Percentiles rank a stretch among this genome's conserved stretches.
These are phyloP conservation scores for Salix dunnii DNA, from an alignment of 345 rosid genomes.

Conservation along the genomic window DNA sequence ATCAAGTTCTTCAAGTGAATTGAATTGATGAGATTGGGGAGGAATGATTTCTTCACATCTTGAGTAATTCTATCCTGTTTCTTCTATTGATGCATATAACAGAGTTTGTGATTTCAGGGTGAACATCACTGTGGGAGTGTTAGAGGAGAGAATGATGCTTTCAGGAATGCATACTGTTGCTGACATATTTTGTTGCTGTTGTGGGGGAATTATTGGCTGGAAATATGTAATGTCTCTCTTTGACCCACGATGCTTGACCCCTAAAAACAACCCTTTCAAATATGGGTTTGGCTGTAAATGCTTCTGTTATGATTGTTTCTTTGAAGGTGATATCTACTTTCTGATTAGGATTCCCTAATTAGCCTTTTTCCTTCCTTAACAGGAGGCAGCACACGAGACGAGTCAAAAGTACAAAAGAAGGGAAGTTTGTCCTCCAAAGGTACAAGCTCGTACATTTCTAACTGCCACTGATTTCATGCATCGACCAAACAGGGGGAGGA, in stretches of 20 bases:
- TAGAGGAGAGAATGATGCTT: slow-evolving; percentile 74
- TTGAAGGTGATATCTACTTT: no score
- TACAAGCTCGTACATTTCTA: slow-evolving; percentile 15
- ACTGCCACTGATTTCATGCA: neutral
- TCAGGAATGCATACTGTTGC: slow-evolving; percentile 82
- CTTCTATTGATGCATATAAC: neutral
- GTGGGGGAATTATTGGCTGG: slow-evolving; percentile 92
- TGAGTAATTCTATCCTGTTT: neutral
- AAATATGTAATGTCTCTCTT: slow-evolving; percentile 58
- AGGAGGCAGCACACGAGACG: slow-evolving; percentile 74
- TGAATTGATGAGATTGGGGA: neutral
- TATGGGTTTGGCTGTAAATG: neutral
- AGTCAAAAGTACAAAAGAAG: slow-evolving; percentile 75
- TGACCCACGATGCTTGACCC: neutral
- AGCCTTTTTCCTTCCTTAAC: slow-evolving; percentile 10
- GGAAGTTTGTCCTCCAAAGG: slow-evolving; percentile 84
- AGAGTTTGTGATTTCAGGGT: slow-evolving; percentile 49
- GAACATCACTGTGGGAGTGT: slow-evolving; percentile 56
- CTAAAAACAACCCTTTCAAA: neutral
- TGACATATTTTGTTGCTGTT: slow-evolving; percentile 82
- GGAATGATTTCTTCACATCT: neutral
- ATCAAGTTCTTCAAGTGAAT: neutral
- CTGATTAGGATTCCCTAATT: neutral
- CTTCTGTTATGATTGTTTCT: no score
- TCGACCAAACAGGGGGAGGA: slow-evolving; percentile 49